A percentile compares a stretch with the other conserved stretches of the same genome.
Evolutionary conservation across 2,329 filamentous ascomycete genomes (phyloP).

Genomic region (Thelonectria olida): DNA sequence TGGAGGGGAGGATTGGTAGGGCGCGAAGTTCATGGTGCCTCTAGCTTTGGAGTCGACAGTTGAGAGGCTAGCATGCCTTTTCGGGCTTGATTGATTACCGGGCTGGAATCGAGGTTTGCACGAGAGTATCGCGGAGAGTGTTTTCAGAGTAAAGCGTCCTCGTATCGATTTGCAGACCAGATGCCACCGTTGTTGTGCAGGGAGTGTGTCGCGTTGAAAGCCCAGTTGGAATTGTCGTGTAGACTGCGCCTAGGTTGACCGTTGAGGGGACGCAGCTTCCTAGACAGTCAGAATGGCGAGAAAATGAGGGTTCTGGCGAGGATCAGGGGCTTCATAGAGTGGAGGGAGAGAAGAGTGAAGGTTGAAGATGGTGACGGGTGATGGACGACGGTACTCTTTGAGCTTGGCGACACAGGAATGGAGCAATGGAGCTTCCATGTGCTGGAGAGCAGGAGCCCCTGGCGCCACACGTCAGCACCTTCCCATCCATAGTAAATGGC

Average conservation of each 20-base stretch:
- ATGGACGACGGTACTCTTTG: constrained; percentile 11
- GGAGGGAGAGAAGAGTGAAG: background rate
- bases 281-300: background rate
- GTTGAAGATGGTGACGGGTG: constrained; percentile 7
- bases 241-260: background rate
- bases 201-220: background rate
- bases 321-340: background rate
- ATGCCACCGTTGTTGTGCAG: background rate
- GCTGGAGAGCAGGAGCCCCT: constrained; percentile 9
- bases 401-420: background rate
- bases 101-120: background rate
- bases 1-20: constrained; percentile 92
- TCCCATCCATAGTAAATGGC: background rate
- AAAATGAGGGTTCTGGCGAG: background rate
- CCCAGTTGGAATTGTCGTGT: background rate
- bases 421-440: background rate
- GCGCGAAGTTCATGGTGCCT: constrained; percentile 87
- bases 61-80: background rate
- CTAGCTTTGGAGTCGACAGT: constrained; percentile 3
- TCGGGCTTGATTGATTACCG: background rate
- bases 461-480: constrained; percentile 22
- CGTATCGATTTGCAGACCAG: background rate
- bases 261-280: background rate
- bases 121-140: background rate
- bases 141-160: background rate